Conservation (phyloP, 2,329 filamentous ascomycete species). For the Coniochaeta pulveracea region DNA sequence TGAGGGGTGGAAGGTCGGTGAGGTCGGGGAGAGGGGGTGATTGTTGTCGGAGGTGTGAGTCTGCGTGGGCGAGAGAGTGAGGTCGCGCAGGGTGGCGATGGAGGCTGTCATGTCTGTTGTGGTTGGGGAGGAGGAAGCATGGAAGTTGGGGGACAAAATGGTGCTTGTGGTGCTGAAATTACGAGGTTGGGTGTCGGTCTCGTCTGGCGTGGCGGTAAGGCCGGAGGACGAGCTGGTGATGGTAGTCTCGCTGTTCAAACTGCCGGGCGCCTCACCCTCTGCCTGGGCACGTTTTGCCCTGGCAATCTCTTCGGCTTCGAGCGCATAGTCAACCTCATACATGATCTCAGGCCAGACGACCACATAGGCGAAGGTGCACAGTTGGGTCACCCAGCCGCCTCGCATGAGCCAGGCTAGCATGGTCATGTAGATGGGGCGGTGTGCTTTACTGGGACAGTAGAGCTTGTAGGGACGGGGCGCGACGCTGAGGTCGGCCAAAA, state of each 20-base stretch:
- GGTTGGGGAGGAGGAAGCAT: background rate
- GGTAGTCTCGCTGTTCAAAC: slow-evolving; percentile 8
- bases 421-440: slow-evolving; percentile 76
- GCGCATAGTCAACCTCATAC: slow-evolving; percentile 63
- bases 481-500: slow-evolving; percentile 73
- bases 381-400: slow-evolving; percentile 85
- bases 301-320: slow-evolving; percentile 52
- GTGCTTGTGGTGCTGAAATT: slow-evolving; percentile 9
- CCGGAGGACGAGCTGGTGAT: slow-evolving; percentile 4
- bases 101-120: slow-evolving; percentile 4
- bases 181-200: slow-evolving; percentile 4
- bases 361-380: slow-evolving; percentile 85
- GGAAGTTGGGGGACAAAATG: slow-evolving; percentile 10
- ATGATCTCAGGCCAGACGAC: slow-evolving; percentile 75
- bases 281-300: slow-evolving; percentile 16
- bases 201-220: slow-evolving; percentile 4
- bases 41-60: slow-evolving; percentile 7
- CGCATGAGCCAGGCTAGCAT: slow-evolving; percentile 91
- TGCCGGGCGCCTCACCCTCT: slow-evolving; percentile 9
- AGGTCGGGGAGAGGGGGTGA: slow-evolving; percentile 10
- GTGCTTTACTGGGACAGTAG: slow-evolving; percentile 77
- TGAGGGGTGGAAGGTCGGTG: slow-evolving; percentile 7
- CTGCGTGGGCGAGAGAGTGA: slow-evolving; percentile 13
- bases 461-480: slow-evolving; percentile 72
- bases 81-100: slow-evolving; percentile 12